phyloP scores from a whole-genome alignment of 2,329 filamentous ascomycete genomes.

The Trichoderma sp. region DNA sequence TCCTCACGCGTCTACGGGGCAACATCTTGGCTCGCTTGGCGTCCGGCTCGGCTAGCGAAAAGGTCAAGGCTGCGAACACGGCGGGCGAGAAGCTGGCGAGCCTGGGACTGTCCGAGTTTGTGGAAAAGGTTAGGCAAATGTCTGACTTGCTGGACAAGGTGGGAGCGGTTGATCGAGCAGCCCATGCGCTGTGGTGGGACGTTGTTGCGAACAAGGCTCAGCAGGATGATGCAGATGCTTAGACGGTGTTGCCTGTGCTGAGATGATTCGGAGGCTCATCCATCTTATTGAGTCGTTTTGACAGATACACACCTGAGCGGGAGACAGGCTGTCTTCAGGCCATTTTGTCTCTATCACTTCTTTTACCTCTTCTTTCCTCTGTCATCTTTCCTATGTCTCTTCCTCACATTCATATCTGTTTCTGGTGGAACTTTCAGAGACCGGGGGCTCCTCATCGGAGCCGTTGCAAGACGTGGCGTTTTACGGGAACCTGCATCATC shows the following conservation, averaged over 20 bases:
- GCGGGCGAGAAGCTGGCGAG: conserved; percentile 68
- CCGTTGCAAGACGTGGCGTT: conserved; percentile 3
- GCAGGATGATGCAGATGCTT: conserved; percentile 36
- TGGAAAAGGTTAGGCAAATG: conserved; percentile 64
- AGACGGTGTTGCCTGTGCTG: conserved; percentile 8
- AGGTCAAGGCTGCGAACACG: conserved; percentile 65
- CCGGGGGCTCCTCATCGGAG: neutral
- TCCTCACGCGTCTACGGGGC: conserved; percentile 64
- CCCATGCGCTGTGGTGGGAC: conserved; percentile 71
- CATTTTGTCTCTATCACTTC: neutral
- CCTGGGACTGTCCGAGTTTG: conserved; percentile 71
- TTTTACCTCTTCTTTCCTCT: neutral
- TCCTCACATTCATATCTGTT: neutral
- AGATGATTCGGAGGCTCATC: conserved; percentile 32
- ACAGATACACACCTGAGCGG: neutral
- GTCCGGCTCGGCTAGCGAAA: conserved; percentile 65
- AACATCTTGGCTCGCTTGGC: conserved; percentile 65
- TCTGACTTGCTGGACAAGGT: conserved; percentile 66
- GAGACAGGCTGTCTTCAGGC: neutral
- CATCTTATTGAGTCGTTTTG: neutral
- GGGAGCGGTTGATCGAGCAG: conserved; percentile 63
- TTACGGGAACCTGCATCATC: neutral
- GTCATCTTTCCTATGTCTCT: neutral
- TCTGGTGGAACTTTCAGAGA: neutral
- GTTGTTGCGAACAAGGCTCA: conserved; percentile 57